Evolutionary conservation across 768 basidiomycete species (phyloP).

Genomic region (Agaricus bisporus): DNA sequence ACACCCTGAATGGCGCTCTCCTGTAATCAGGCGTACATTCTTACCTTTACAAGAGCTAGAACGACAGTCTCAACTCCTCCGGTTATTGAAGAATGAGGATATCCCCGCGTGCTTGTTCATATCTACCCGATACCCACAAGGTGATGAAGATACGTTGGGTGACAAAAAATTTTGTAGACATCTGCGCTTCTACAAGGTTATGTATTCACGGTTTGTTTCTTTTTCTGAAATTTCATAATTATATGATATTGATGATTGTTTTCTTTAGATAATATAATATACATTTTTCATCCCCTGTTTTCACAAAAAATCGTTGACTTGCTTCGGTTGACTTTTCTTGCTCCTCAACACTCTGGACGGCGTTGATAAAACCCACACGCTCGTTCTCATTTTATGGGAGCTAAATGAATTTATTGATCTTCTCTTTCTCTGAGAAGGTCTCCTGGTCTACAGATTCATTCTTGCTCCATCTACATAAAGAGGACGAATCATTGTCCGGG

Average conservation of each 20-base stretch:
- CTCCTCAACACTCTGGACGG: conserved; percentile 98
- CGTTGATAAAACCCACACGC: conserved; percentile 61
- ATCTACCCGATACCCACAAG: conserved; percentile 11
- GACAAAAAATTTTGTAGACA: conserved; percentile 11
- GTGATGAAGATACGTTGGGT: conserved; percentile 21
- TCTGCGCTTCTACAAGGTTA: too few relatives aligned
- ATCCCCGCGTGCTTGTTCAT: conserved; percentile 23
- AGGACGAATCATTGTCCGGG: too few relatives aligned
- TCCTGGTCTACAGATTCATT: too few relatives aligned
- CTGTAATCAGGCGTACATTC: conserved; percentile 65
- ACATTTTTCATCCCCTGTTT: neutral
- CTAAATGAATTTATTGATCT: conserved; percentile 41
- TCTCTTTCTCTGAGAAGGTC: neutral
- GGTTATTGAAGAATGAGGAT: conserved; percentile 15
- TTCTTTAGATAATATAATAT: neutral
- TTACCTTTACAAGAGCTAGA: conserved; percentile 89
- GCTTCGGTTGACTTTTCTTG: conserved; percentile 19
- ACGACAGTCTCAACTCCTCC: conserved; percentile 14
- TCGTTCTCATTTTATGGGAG: conserved; percentile 97
- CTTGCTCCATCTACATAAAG: too few relatives aligned
- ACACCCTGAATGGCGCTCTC: neutral
- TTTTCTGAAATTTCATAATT: too few relatives aligned
- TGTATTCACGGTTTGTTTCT: too few relatives aligned
- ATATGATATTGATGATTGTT: conserved; percentile 5
- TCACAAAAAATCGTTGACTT: too few relatives aligned